A percentile compares a stretch with the other conserved stretches of the same genome.
Evolutionary conservation across 2,329 filamentous ascomycete species (phyloP).

Genomic region (Cladosporium sp.): DNA sequence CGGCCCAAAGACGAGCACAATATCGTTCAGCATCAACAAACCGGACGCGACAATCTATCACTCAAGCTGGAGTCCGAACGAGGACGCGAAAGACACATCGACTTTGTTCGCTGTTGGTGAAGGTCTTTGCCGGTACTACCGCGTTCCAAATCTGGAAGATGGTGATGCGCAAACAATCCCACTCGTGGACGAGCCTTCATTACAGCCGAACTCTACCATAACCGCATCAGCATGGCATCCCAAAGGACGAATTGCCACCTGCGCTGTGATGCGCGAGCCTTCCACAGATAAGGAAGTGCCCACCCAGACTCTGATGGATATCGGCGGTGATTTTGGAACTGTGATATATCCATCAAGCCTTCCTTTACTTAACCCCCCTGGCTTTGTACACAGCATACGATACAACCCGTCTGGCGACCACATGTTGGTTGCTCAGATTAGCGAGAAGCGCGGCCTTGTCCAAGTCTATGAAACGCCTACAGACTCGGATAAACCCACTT

Average conservation of each 20-base stretch:
- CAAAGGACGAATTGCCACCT: slow-evolving; percentile 27
- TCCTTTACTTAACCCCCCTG: slow-evolving; percentile 23
- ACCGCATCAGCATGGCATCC: slow-evolving; percentile 34
- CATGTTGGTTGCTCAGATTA: slow-evolving; percentile 27
- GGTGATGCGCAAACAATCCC: slow-evolving; percentile 19
- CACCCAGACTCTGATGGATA: slow-evolving; percentile 25
- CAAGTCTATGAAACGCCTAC: slow-evolving; percentile 26
- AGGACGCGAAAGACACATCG: slow-evolving; percentile 18
- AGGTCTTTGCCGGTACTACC: slow-evolving; percentile 30
- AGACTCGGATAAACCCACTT: slow-evolving; percentile 2
- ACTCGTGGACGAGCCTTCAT: slow-evolving; percentile 24
- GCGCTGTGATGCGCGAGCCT: slow-evolving; percentile 22
- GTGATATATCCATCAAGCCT: slow-evolving; percentile 19
- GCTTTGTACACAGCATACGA: slow-evolving; percentile 25
- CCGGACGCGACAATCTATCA: slow-evolving; percentile 26
- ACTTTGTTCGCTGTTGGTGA: slow-evolving; percentile 31
- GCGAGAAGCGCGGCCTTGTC: slow-evolving; percentile 27
- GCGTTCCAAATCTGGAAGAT: slow-evolving; percentile 22
- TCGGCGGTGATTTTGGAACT: slow-evolving; percentile 20
- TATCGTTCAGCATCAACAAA: slow-evolving; percentile 30
- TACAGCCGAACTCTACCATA: slow-evolving; percentile 24
- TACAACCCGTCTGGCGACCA: slow-evolving; percentile 29
- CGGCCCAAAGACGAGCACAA: slow-evolving; percentile 30
- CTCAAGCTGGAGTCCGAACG: slow-evolving; percentile 28
- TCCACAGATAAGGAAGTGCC: slow-evolving; percentile 19